These are phyloP conservation scores for Hemisphaericaspora nanyangensis DNA, from an alignment of 805 yeast genomes.

Conservation along the genomic window DNA sequence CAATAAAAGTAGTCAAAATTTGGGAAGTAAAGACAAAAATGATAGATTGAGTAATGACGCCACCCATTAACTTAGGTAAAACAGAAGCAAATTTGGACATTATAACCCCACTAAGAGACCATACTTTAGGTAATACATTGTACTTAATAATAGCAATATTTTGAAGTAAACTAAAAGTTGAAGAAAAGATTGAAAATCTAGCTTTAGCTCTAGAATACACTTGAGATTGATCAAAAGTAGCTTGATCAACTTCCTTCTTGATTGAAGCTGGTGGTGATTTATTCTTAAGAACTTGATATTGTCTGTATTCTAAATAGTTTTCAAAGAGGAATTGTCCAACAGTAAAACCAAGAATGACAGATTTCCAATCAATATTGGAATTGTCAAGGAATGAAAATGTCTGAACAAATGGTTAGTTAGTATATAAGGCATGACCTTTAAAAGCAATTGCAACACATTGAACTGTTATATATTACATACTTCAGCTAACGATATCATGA, in stretches of 20 bases:
- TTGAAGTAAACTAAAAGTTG: conserved; percentile 48
- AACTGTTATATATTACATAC: too few relatives aligned
- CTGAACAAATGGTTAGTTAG: too few relatives aligned
- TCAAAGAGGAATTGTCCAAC: conserved; percentile 74
- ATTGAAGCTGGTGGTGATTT: conserved; percentile 64
- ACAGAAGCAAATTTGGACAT: conserved; percentile 44
- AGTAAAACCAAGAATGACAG: conserved; percentile 68
- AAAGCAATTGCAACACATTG: too few relatives aligned
- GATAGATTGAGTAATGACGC: conserved; percentile 69
- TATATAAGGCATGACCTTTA: too few relatives aligned
- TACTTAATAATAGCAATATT: conserved; percentile 55
- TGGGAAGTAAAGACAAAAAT: conserved; percentile 52
- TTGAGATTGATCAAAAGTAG: conserved; percentile 73
- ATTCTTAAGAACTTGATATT: conserved; percentile 59
- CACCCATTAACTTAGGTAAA: conserved; percentile 40
- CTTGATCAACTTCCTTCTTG: conserved; percentile 61
- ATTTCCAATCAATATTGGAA: conserved; percentile 77
- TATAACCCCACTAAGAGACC: conserved; percentile 52
- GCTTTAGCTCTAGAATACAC: conserved; percentile 78
- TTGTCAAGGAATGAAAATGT: conserved; percentile 55
- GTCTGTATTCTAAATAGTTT: conserved; percentile 70
- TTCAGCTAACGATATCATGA: conserved; percentile 24
- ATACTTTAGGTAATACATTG: conserved; percentile 45
- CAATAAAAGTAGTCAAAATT: conserved; percentile 49
- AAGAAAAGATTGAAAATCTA: conserved; percentile 56